These are phyloP conservation scores for Stevia rebaudiana DNA, from an alignment of 140 eudicot species.

Conservation along the genomic window DNA sequence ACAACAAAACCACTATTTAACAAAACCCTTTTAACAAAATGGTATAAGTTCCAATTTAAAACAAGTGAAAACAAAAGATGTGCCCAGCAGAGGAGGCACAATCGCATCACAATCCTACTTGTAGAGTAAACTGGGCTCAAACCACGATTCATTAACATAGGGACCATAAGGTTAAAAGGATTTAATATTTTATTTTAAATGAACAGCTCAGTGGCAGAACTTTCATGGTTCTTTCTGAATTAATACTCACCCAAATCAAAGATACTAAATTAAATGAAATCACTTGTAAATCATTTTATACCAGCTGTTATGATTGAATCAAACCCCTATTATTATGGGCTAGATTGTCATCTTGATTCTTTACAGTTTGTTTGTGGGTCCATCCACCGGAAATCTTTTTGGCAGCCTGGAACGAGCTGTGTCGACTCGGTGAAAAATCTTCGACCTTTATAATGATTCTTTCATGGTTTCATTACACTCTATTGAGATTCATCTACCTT, in stretches of 20 bases:
- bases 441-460: slow-evolving; percentile 21
- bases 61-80: neutral
- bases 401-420: slow-evolving; percentile 98
- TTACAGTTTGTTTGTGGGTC: slow-evolving; percentile 44
- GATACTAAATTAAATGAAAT: slow-evolving; percentile 17
- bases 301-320: slow-evolving; percentile 30
- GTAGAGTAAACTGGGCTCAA: neutral
- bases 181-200: neutral
- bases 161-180: neutral
- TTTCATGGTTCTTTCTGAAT: slow-evolving; percentile 37
- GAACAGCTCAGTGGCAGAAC: slow-evolving; percentile 27
- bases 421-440: slow-evolving; percentile 28
- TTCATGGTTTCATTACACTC: slow-evolving; percentile 28
- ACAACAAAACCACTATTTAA: too few relatives aligned
- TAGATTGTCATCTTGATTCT: slow-evolving; percentile 25
- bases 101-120: neutral
- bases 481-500: slow-evolving; percentile 7
- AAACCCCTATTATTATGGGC: slow-evolving; percentile 19
- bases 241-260: slow-evolving; percentile 4
- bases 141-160: neutral
- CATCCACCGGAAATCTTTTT: slow-evolving; percentile 46
- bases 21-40: neutral
- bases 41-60: too few relatives aligned
- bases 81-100: neutral
- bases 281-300: slow-evolving; percentile 19